Base-by-base conservation (phyloP, 1,284 basidiomycete species). In the Ganoderma lucidum region DNA sequence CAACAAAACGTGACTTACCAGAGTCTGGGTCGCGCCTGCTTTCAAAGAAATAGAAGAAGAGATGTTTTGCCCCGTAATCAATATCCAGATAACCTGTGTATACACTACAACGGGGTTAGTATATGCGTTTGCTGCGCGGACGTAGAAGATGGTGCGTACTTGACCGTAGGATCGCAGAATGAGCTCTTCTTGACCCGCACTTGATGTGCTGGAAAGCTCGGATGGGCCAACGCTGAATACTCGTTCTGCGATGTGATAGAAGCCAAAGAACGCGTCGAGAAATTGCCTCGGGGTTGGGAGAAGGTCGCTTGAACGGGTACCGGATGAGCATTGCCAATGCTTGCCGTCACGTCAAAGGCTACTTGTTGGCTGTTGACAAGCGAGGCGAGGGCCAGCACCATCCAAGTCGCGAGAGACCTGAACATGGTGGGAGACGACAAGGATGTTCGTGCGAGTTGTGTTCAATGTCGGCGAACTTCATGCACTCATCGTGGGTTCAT, bases 41-140 rank as follows among this genome's bases (percentile, higher is more conserved):
- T 80, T 94, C 93, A 79, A 96, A 95, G 82, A 95, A 95, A 80
- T 93, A 94, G 82, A 96, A 96, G 83, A 94, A 96, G 76, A 90
- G 84, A 71, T 90, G 89, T 70, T 90, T 86, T 42, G 88, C 88
- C 41, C 86, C 85, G 63, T 80, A 80, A 53, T 89, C 91, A 6
- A 90, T 82, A 70, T 90, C 89, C 30, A 90, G 78, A 75, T 90
- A 90, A 0, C 89, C 89, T 1, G 90, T 89, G 71, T 88, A 90
- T 19, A 84, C 86, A 68, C 85, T 87, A 17, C 6, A 35, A 65
- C 4, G 28, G 37, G 19, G 63, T 23, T 30, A 66, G 62, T 15
- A 59, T 23, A 45, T 17, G 37, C 12, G 32, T 30, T 44, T 30
- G 59, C 14, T 23, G 45, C 30, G 39, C 6, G n/a, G 6, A 6